These are phyloP conservation scores for Leccinellum luteum DNA, from an alignment of 768 basidiomycete genomes.

Conservation along the genomic window DNA sequence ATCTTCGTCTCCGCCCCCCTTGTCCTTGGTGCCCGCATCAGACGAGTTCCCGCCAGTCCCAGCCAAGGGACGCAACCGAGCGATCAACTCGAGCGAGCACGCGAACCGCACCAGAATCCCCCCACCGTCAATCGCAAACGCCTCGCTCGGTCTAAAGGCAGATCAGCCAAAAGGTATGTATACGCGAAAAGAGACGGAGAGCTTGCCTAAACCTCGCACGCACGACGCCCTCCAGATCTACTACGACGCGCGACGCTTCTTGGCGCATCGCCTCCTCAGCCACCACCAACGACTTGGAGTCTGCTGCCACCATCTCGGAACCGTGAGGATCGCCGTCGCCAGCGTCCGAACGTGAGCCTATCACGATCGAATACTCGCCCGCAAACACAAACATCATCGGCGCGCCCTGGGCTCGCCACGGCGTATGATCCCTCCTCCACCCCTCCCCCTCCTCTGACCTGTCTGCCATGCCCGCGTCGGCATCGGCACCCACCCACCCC, in stretches of 20 bases:
- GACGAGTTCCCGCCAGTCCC: no score
- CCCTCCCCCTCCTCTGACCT: not conserved
- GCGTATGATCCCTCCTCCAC: not conserved
- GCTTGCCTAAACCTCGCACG: conserved; percentile 20
- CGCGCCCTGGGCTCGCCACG: not conserved
- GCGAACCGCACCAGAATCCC: conserved; percentile 25
- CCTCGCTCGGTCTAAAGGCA: conserved; percentile 16
- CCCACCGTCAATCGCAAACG: conserved; percentile 19
- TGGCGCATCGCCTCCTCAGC: conserved; percentile 11
- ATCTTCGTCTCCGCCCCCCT: not conserved
- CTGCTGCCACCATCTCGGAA: not conserved
- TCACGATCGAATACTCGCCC: conserved; percentile 28
- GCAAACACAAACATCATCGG: conserved; percentile 21
- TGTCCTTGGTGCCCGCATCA: no score
- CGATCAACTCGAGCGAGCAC: conserved; percentile 22
- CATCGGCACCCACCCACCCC: not conserved
- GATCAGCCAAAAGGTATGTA: not conserved
- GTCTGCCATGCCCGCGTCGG: not conserved
- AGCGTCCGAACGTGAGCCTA: not conserved
- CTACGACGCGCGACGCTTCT: conserved; percentile 18
- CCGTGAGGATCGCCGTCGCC: not conserved
- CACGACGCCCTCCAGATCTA: conserved; percentile 12
- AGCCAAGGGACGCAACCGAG: conserved; percentile 12
- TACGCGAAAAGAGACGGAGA: no score
- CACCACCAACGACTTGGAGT: not conserved